These are phyloP conservation scores for Penicillium subrubescens DNA, from an alignment of 495 filamentous ascomycete species.

Conservation along the genomic window DNA sequence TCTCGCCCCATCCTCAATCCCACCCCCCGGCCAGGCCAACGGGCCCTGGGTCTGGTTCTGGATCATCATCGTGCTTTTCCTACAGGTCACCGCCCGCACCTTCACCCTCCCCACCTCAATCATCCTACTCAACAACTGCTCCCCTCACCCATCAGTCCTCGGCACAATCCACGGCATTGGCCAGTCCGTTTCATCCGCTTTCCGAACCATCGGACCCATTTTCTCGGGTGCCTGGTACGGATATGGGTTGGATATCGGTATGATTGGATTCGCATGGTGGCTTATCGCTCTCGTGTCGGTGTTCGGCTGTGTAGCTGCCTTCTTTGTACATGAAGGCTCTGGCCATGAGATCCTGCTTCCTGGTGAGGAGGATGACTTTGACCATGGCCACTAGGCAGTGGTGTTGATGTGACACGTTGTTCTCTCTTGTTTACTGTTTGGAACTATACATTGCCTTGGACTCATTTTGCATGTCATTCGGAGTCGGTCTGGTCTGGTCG, in stretches of 20 bases:
- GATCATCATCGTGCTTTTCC: constrained; percentile 65
- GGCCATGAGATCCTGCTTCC: constrained; percentile 71
- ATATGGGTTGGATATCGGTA: constrained; percentile 64
- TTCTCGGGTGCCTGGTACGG: constrained; percentile 73
- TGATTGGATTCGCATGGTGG: constrained; percentile 83
- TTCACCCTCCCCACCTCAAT: constrained; percentile 77
- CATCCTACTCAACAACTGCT: constrained; percentile 83
- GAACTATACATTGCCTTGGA: constrained; percentile 29
- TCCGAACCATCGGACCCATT: constrained; percentile 75
- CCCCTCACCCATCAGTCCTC: constrained; percentile 77
- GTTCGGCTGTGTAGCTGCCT: constrained; percentile 60
- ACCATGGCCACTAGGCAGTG: constrained; percentile 19
- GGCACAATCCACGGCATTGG: constrained; percentile 83
- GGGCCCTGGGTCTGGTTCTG: constrained; percentile 68
- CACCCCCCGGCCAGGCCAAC: constrained; percentile 63
- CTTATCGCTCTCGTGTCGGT: constrained; percentile 63
- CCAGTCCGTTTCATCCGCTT: constrained; percentile 69
- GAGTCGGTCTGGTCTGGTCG: constrained; percentile 20
- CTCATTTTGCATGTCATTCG: constrained; percentile 30
- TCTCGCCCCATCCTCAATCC: constrained; percentile 61
- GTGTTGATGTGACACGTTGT: constrained; percentile 23
- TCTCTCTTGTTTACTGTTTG: constrained; percentile 11
- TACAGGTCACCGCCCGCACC: constrained; percentile 78
- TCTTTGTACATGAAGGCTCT: constrained; percentile 72
- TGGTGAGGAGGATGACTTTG: constrained; percentile 62